Base-by-base conservation (phyloP, 2,329 filamentous ascomycete genomes). In the Trichoderma atrobrunneum region DNA sequence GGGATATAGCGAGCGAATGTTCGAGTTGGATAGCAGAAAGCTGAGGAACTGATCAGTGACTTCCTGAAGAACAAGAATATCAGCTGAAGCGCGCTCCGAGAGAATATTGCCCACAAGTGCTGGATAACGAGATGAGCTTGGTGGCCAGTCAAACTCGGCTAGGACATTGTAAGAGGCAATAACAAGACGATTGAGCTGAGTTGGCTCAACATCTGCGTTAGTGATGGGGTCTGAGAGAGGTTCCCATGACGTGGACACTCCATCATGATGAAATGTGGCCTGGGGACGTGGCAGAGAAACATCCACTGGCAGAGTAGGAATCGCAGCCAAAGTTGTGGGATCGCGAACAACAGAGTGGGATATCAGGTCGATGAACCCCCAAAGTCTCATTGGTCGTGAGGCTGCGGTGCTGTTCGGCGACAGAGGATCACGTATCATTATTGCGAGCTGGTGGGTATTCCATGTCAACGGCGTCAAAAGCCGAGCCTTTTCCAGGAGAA, bases 21-120 rank as follows among this genome's bases (percentile, higher is more conserved):
- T 76, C 2, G 80, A 72, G 70, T 87, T 78, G 3, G 77, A 76
- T 2, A 92, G 85, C 0, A 92, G 80, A 71, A 84, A 85, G 0
- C 84, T 83, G 0, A 92, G 83, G 73, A 92, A 91, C 54, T 88
- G 84, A 73, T 92, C 89, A 0, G 89, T 90, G 1, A 92, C 87
- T 79, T 92, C 90, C 77, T 92, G 86, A 6, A 92, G 82, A 3
- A 88, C 81, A 10, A 88, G 74, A 3, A 87, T 78, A 71, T 88
- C 86, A 8, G 87, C 81, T 0, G 76, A 72, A 3, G 85, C 85
- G 8, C 79, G 77, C 5, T 77, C 70, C 0, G 83, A 82, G 5
- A 88, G 76, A 3, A 88, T 78, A 70, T 83, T 87, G 7, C 78
- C 75, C 24, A 87, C 72, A 60, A 88, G 76, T 8, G 83, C 75